Evolutionary conservation across 352 stramenopile species (phyloP), one percentile per base, ranked within the genome.

Genomic region (Globisporangium middletonii): DNA sequence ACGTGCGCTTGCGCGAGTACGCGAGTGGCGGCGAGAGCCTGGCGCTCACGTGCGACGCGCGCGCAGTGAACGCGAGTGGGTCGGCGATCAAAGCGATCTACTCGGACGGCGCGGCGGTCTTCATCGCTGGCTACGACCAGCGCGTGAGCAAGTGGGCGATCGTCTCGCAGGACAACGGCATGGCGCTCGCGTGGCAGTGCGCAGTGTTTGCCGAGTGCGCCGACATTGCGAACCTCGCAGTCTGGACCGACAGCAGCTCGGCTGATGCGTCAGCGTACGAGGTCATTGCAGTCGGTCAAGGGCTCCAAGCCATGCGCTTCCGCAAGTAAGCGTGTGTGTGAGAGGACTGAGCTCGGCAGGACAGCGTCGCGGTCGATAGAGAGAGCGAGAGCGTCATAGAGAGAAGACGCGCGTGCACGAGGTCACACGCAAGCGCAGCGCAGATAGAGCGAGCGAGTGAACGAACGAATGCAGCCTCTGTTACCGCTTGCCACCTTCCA

Each of bases 81-180:
- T 94, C 86, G 41, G 86, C 86, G 12, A 88, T 95, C 64, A 94
- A 94, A 69, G 67, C 70, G 42, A 64, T 89, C 33, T 71, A 68
- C 2, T 77, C 62, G 52, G 59, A 80, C 13, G 64, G 62, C 16
- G 54, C 71, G 47, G 62, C 71, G 0, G 70, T 93, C 38, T 88
- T 87, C 60, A 63, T 69, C 44, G 83, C 65, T 6, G 86, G 86
- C n/a, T 95, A 95, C 55, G 86, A 95, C 59, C 86, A 95, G 62
- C 80, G 86, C 45, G 73, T 94, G 63, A 92, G 75, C 59, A 79
- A 83, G 50, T 95, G 82, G 79, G 44, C 33, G 15, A 69, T 84
- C 46, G 12, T 56, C 27, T 35, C 23, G 18, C 42, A 50, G 11
- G 50, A 54, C 3, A 26, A 53, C 13, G 52, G 28, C 4, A 60